phyloP scores from a whole-genome alignment of 768 basidiomycete species.

The Holtermannia corniformis region DNA sequence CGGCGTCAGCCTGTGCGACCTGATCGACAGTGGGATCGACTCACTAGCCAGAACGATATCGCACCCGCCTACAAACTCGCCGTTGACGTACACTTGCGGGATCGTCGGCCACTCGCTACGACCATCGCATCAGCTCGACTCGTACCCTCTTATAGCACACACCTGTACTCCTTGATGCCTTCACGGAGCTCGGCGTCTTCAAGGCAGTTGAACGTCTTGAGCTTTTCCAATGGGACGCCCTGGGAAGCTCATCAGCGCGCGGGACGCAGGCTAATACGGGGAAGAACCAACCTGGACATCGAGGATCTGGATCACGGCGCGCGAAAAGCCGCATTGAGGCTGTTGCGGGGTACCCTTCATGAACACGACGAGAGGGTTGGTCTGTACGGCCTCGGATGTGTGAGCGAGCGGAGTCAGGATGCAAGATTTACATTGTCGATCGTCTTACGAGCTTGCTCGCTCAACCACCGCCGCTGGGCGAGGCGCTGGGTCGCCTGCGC shows the following conservation, averaged over 20 bases:
- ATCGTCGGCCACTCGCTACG: conserved; percentile 96
- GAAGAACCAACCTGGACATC: conserved; percentile 46
- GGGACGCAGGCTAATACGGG: background rate
- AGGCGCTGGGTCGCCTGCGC: conserved; percentile 20
- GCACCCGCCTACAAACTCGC: conserved; percentile 94
- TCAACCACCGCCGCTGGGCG: conserved; percentile 25
- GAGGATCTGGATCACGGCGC: conserved; percentile 83
- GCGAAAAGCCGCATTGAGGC: conserved; percentile 92
- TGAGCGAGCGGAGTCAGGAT: background rate
- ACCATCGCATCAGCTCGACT: background rate
- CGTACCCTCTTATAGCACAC: conserved; percentile 41
- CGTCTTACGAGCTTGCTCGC: conserved; percentile 34
- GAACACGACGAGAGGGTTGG: conserved; percentile 80
- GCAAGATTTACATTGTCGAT: conserved; percentile 35
- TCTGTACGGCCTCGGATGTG: conserved; percentile 53
- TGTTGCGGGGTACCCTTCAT: conserved; percentile 89
- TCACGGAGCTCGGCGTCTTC: conserved; percentile 71
- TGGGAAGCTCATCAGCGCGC: conserved; percentile 47
- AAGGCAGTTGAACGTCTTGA: conserved; percentile 84
- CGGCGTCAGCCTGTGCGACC: conserved; percentile 32
- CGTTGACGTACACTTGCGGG: conserved; percentile 87
- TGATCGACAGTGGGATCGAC: conserved; percentile 40
- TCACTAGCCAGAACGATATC: conserved; percentile 84
- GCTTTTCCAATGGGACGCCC: conserved; percentile 65
- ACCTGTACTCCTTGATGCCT: conserved; percentile 96